phyloP scores from a whole-genome alignment of 2,329 filamentous ascomycete genomes.

The Didymella glomerata region DNA sequence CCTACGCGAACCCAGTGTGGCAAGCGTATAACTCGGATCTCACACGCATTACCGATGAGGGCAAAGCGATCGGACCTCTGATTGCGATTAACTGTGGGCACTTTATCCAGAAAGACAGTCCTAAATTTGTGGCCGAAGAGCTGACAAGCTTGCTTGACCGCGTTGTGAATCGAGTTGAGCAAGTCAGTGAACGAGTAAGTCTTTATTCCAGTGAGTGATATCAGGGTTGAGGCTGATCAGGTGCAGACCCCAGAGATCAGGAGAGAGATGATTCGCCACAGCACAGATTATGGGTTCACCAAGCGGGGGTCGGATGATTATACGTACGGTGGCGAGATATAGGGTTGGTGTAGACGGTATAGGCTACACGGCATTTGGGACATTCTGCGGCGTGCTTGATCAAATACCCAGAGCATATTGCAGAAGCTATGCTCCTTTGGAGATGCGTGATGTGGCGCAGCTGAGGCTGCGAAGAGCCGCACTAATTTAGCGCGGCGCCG shows the following conservation, averaged over 20 bases:
- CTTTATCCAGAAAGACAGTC: conserved; percentile 65
- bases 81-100: conserved; percentile 62
- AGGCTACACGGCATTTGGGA: not conserved
- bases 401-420: not conserved
- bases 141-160: conserved; percentile 46
- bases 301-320: conserved; percentile 1
- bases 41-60: conserved; percentile 53
- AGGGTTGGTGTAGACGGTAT: not conserved
- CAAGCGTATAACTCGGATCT: conserved; percentile 63
- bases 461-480: not conserved
- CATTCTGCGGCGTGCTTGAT: not conserved
- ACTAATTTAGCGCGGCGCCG: conserved; percentile 10
- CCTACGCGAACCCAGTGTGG: conserved; percentile 65
- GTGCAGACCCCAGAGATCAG: conserved; percentile 17
- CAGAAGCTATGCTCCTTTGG: not conserved
- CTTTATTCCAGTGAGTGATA: too few relatives aligned
- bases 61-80: conserved; percentile 55
- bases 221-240: not conserved
- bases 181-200: conserved; percentile 41
- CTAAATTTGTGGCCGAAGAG: conserved; percentile 50
- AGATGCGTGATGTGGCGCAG: not conserved
- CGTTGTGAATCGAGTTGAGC: conserved; percentile 47
- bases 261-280: conserved; percentile 21
- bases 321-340: conserved; percentile 17
- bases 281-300: conserved; percentile 17